Percentiles rank a stretch among this genome's conserved stretches.
Evolutionary conservation across 805 yeast species (phyloP).

Genomic region (Ascoidea tarda): DNA sequence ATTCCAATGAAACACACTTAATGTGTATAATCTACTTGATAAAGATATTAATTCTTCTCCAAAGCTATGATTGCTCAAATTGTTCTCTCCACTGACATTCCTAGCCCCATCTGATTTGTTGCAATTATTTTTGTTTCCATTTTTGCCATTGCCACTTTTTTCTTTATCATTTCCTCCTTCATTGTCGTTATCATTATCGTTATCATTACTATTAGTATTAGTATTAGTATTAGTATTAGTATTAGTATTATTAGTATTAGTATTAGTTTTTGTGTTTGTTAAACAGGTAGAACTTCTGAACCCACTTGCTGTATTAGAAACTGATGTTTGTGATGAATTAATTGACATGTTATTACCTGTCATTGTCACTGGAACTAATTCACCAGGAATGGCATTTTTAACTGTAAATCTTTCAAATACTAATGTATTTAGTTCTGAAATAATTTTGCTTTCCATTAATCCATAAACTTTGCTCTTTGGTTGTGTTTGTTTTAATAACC

Average conservation of each 20-base stretch:
- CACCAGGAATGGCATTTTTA: conserved; percentile 11
- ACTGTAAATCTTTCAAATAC: conserved; percentile 1
- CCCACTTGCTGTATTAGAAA: neutral
- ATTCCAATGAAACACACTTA: conserved; percentile 69
- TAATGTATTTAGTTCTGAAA: conserved; percentile 28
- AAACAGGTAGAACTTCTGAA: conserved; percentile 2
- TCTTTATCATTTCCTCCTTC: neutral
- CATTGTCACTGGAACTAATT: conserved; percentile 10
- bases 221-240: conserved; percentile 8
- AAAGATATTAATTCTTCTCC: conserved; percentile 43
- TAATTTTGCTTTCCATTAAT: conserved; percentile 54
- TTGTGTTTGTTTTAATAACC: conserved; percentile 80
- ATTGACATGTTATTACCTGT: conserved; percentile 2
- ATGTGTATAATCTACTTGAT: conserved; percentile 45
- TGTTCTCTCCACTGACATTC: conserved; percentile 9
- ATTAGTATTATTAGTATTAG: conserved; percentile 5
- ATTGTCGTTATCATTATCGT: conserved; percentile 2
- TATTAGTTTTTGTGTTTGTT: conserved; percentile 1
- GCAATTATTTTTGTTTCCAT: conserved; percentile 1
- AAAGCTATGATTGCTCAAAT: conserved; percentile 14
- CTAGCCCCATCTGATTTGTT: neutral
- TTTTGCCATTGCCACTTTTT: conserved; percentile 9
- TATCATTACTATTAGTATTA: conserved; percentile 11
- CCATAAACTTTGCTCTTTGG: conserved; percentile 69
- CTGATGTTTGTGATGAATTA: conserved; percentile 1